Evolutionary conservation across 495 filamentous ascomycete genomes (phyloP), one percentile per base, ranked within the genome.

Genomic region (Aspergillus steynii): DNA sequence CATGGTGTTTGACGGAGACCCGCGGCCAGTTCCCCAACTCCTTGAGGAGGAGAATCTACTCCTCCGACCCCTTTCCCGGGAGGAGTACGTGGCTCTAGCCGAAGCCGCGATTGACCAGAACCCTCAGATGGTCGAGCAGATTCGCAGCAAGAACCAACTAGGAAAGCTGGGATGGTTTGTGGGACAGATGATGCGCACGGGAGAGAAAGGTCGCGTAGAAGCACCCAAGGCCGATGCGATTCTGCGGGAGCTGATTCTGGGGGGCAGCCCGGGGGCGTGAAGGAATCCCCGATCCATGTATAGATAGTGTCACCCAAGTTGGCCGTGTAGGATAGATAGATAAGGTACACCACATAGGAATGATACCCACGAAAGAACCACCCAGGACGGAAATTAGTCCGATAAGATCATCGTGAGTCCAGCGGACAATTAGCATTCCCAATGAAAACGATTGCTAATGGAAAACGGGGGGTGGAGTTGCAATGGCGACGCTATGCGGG

Each of bases 161-260:
- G 88, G 89, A 3, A 96, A 97, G 74, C 73, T 96, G 31, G 89
- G 88, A 67, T 97, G 88, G 74, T 86, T 98, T 62, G 88, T 99
- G 5, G 95, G 95, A 20, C 88, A 90, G 74, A 95, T 97, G 90
- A 92, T 99, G 83, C 82, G 85, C 52, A 75, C 77, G 42, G 88
- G 91, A 7, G 84, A 85, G 31, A 87, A 91, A 64, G 90, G 92
- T 37, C 88, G 84, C 5, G 86, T 96, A 34, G 88, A 96, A 74
- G 88, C 94, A 5, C 80, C 75, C 53, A 84, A 81, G 61, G 96
- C 92, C 0, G 87, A 90, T 77, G 77, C 74, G 61, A 76, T 88
- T 25, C 73, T 97, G 67, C 81, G 80, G 66, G 74, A 76, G 58
- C 66, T 88, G 51, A 75, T 91, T 50, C 66, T 82, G 61, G 67